Base-by-base conservation (phyloP, 2,329 filamentous ascomycete species). In the Periconia digitata region DNA sequence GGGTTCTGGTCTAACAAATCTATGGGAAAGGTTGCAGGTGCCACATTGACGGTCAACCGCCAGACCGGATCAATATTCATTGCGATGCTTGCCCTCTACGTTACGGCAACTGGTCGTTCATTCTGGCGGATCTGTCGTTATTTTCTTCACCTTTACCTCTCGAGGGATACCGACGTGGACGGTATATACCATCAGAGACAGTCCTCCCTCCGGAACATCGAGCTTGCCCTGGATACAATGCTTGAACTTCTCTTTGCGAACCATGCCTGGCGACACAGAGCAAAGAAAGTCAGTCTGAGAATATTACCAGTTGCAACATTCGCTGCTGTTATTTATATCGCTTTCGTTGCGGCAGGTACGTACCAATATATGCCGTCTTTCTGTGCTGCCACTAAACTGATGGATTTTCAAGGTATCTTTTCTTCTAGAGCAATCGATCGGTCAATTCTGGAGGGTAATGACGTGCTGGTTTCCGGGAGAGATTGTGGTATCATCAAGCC, bases 1-100 rank as follows among this genome's bases (percentile, higher is more conserved):
- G 68, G 67, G 10, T n/a, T 62, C 20, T 71, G 69, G 69, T 68
- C 53, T 1, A 63, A 72, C 43, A 70, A 62, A 63, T 64, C 62
- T n/a, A 44, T 53, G 13, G 67, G 69, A 2, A 39, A 36, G 2
- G 44, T 69, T 13, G 23, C 51, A 3, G 68, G 69, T 1, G 18
- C 51, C 3, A 72, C 68, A 0, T 39, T 71, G 13, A 72, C 69
- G 0, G 49, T 70, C 1, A 54, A 40, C 1, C 58, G 46, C 1
- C 36, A 42, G 2, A 50, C 64, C 37, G 70, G 60, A 4, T 3
- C 3, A 4, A 4, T 38, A 3, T 13, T 38, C 4, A 38, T 38
- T 17, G 35, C 35, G 3, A 67, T 69, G 42, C 18, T 67, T 3
- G 63, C 70, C 10, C 53, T 67, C 24, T 70, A 70, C 44, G 53